Conservation (phyloP, 148 eudicot genomes). For the Beta vulgaris region DNA sequence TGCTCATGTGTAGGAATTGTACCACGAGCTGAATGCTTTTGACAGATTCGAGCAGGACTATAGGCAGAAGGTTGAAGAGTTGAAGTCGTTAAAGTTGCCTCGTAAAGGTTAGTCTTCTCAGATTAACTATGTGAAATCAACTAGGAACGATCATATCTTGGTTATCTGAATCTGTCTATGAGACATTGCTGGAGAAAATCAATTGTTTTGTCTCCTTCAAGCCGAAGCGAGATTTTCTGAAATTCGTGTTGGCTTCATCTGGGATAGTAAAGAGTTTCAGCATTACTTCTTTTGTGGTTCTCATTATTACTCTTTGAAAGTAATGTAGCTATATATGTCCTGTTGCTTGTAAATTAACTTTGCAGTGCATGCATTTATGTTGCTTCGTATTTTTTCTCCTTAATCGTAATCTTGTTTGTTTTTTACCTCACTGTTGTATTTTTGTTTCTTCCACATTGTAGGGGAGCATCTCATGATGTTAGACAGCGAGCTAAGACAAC, state of each 20-base stretch:
- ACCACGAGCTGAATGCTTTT: constrained; percentile 83
- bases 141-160: not conserved
- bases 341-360: not conserved
- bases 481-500: constrained; percentile 81
- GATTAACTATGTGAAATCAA: not conserved
- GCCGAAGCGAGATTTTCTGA: too few relatives aligned
- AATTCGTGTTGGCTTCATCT: too few relatives aligned
- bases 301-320: too few relatives aligned
- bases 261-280: too few relatives aligned
- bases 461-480: constrained; percentile 77
- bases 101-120: constrained; percentile 60
- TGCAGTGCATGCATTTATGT: not conserved
- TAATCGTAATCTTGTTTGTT: not conserved
- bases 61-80: constrained; percentile 72
- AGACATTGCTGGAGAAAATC: too few relatives aligned
- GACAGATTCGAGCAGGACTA: constrained; percentile 92
- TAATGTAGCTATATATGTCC: too few relatives aligned
- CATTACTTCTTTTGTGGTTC: too few relatives aligned
- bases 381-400: constrained; percentile 1
- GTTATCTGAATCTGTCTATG: not conserved
- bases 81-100: constrained; percentile 74
- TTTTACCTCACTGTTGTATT: constrained; percentile 6
- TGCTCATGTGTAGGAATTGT: constrained; percentile 63
- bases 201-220: too few relatives aligned
- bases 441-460: constrained; percentile 27